Conservation (phyloP, 768 basidiomycete genomes). For the Lactarius tabidus region DNA sequence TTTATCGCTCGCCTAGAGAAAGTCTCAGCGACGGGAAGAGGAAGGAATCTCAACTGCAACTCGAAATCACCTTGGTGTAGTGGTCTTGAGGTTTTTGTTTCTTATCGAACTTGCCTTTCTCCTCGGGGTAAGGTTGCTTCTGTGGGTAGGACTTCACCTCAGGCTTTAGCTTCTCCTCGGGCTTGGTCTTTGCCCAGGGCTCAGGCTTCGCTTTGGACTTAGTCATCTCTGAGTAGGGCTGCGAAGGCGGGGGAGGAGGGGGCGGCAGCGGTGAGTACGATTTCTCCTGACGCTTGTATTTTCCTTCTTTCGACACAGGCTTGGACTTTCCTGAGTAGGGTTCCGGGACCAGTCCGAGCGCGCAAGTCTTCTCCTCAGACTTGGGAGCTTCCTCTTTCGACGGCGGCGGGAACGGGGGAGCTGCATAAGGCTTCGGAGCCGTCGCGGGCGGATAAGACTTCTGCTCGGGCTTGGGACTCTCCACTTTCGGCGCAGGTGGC, state of each 20-base stretch:
- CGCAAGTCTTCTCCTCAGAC: constrained; percentile 3
- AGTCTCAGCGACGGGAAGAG: background rate
- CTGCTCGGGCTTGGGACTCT: background rate
- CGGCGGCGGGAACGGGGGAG: background rate
- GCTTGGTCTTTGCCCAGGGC: background rate
- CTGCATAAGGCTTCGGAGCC: background rate
- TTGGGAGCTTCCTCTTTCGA: constrained; percentile 5
- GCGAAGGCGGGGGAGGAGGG: background rate
- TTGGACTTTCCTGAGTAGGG: background rate
- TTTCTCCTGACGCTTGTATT: background rate
- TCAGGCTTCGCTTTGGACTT: background rate
- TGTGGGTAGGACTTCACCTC: background rate
- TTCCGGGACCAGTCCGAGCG: background rate
- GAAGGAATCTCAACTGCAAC: background rate
- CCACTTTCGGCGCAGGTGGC: background rate
- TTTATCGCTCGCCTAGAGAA: background rate
- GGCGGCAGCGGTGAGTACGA: background rate
- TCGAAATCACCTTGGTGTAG: background rate
- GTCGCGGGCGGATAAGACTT: background rate
- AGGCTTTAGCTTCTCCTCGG: background rate
- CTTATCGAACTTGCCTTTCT: constrained; percentile 1
- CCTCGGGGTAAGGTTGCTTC: background rate
- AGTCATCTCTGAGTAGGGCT: background rate
- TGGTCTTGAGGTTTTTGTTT: background rate
- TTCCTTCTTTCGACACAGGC: background rate